These are phyloP conservation scores for Phytophthora sojae DNA, from an alignment of 352 stramenopile species.

Conservation along the genomic window DNA sequence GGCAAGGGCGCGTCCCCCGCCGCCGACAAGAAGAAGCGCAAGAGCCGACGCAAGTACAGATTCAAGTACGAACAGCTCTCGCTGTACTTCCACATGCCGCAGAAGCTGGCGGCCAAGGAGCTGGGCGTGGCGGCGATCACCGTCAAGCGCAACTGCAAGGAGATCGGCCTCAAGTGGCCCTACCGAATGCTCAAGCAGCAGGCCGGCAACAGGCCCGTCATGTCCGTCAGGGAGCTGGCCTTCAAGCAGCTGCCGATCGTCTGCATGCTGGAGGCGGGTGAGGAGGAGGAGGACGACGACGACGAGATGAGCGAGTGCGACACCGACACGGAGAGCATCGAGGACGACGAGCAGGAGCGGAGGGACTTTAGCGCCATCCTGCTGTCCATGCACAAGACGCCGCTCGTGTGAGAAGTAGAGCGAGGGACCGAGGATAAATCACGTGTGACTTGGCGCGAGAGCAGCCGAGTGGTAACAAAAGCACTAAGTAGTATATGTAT, in stretches of 20 bases:
- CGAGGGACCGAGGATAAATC: no score
- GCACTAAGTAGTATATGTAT: no score
- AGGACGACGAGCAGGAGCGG: slow-evolving; percentile 13
- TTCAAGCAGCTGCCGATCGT: slow-evolving; percentile 33
- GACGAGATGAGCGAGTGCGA: slow-evolving; percentile 12
- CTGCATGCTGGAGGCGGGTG: slow-evolving; percentile 32
- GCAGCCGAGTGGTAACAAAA: no score
- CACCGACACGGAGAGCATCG: slow-evolving; percentile 31
- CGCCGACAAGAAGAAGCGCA: slow-evolving; percentile 36
- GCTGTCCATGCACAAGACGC: slow-evolving; percentile 11
- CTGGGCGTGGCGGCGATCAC: slow-evolving; percentile 54
- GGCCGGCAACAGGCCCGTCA: neutral
- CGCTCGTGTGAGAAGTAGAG: neutral
- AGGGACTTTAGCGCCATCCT: slow-evolving; percentile 17
- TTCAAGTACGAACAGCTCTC: slow-evolving; percentile 45
- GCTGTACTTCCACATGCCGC: slow-evolving; percentile 59
- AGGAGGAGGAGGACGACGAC: no score
- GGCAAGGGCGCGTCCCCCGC: no score
- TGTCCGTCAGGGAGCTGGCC: slow-evolving; percentile 2
- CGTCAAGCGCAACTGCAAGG: slow-evolving; percentile 52
- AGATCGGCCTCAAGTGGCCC: slow-evolving; percentile 39
- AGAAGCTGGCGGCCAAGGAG: slow-evolving; percentile 46
- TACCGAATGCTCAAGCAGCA: slow-evolving; percentile 21
- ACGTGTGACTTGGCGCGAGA: no score
- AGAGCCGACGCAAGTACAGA: slow-evolving; percentile 55